Evolutionary conservation across 2,329 filamentous ascomycete species (phyloP).

Genomic region (Cephalotrichum gorgonifer): DNA sequence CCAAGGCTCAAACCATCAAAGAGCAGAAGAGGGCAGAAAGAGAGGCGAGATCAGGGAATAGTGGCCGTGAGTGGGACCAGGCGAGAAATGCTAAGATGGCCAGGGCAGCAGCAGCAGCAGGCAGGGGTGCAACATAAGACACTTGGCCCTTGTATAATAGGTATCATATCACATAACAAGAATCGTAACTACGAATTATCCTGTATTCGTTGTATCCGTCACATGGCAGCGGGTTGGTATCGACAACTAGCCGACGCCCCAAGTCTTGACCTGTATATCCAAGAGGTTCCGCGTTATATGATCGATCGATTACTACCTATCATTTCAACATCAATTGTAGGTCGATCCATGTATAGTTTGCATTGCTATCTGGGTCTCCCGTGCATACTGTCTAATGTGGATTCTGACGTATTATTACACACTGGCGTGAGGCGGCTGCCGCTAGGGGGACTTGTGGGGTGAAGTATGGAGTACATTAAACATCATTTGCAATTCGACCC

Average conservation of each 20-base stretch:
- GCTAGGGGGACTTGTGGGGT: too few relatives aligned
- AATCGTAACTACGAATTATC: background rate
- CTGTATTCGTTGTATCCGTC: too few relatives aligned
- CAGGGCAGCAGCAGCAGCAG: slow-evolving; percentile 39
- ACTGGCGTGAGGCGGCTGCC: too few relatives aligned
- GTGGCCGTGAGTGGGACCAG: slow-evolving; percentile 47
- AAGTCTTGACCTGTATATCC: background rate
- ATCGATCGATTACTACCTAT: background rate
- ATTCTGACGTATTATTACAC: background rate
- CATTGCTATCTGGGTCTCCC: slow-evolving; percentile 3
- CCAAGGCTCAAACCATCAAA: slow-evolving; percentile 65
- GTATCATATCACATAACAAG: background rate
- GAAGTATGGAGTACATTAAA: too few relatives aligned
- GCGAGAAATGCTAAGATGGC: slow-evolving; percentile 47
- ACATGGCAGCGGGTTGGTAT: too few relatives aligned
- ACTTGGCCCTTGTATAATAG: background rate
- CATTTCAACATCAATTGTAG: background rate
- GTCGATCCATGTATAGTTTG: background rate
- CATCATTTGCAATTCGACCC: background rate
- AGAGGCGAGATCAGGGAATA: slow-evolving; percentile 38
- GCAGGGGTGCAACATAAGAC: slow-evolving; percentile 42
- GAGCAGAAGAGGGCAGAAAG: slow-evolving; percentile 52
- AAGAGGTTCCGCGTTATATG: background rate
- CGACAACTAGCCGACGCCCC: background rate
- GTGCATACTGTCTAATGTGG: background rate